Conservation (phyloP, 176 grass and related monocot genomes). For the Hsuehochloa calcarea region DNA sequence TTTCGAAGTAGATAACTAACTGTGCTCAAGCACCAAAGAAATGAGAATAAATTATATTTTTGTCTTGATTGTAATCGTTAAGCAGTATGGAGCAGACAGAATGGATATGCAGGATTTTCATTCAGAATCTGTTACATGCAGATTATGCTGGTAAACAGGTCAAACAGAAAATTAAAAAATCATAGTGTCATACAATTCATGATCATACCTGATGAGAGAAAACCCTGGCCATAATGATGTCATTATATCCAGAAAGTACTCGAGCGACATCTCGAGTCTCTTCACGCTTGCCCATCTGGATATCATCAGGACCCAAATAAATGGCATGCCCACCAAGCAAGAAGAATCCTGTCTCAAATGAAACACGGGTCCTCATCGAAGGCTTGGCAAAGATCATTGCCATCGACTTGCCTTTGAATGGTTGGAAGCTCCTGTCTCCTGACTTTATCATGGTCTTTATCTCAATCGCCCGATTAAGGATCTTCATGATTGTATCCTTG, state of each 20-base stretch:
- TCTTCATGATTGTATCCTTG: slow-evolving; percentile 84
- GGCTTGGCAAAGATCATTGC: slow-evolving; percentile 99
- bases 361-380: slow-evolving; percentile 95
- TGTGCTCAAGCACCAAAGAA: slow-evolving; percentile 3
- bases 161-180: background rate
- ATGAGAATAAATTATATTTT: background rate
- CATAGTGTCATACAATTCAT: background rate
- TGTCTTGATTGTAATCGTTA: background rate
- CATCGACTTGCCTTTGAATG: slow-evolving; percentile 94
- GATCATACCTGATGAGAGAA: slow-evolving; percentile 75
- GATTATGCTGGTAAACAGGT: background rate
- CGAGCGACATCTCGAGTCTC: slow-evolving; percentile 95
- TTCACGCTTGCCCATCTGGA: slow-evolving; percentile 98
- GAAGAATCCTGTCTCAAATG: slow-evolving; percentile 95
- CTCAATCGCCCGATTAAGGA: slow-evolving; percentile 75
- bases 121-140: background rate
- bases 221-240: slow-evolving; percentile 93
- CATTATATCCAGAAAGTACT: slow-evolving; percentile 92
- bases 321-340: slow-evolving; percentile 93
- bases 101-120: background rate
- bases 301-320: slow-evolving; percentile 92
- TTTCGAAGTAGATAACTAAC: background rate
- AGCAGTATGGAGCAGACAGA: background rate
- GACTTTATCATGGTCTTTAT: slow-evolving; percentile 82
- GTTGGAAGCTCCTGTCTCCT: slow-evolving; percentile 83